phyloP scores from a whole-genome alignment of 208 protist genomes.

The Strigomonas galati region DNA sequence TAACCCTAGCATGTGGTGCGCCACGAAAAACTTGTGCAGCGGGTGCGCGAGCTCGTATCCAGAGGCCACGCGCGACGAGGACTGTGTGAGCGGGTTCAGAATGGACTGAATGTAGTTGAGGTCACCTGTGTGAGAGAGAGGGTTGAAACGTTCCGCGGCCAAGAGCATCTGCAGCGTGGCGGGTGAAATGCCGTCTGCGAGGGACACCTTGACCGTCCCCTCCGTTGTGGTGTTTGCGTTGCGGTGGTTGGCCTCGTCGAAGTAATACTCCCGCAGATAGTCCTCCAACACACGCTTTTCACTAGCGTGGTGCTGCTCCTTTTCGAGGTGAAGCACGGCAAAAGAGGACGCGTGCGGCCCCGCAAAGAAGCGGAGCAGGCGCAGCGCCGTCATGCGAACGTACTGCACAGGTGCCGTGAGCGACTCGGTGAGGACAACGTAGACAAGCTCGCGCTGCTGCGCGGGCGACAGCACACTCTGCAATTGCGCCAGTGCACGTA shows the following conservation, averaged over 20 bases:
- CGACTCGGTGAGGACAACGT: constrained; percentile 64
- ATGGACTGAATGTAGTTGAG: constrained; percentile 20
- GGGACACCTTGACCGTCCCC: not conserved
- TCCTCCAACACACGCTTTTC: not conserved
- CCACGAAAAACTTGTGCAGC: constrained; percentile 58
- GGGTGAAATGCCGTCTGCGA: not conserved
- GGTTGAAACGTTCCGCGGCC: constrained; percentile 11
- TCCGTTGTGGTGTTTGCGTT: no score
- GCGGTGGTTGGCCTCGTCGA: not conserved
- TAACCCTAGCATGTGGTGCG: constrained; percentile 71
- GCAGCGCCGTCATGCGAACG: constrained; percentile 65
- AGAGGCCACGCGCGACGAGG: constrained; percentile 35
- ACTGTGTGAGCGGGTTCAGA: constrained; percentile 56
- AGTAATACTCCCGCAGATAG: not conserved
- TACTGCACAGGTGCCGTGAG: constrained; percentile 57
- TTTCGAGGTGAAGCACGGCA: constrained; percentile 10
- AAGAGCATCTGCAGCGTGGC: constrained; percentile 5
- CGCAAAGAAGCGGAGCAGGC: constrained; percentile 65
- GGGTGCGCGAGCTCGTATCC: constrained; percentile 30
- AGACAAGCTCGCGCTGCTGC: constrained; percentile 47
- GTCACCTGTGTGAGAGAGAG: constrained; percentile 10
- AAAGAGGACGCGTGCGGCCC: constrained; percentile 36
- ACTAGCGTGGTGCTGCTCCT: not conserved
- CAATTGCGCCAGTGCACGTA: constrained; percentile 33
- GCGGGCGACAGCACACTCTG: constrained; percentile 25